Evolutionary conservation across 1,139 yeast species (phyloP).

Genomic region (Blastobotrys elegans): DNA sequence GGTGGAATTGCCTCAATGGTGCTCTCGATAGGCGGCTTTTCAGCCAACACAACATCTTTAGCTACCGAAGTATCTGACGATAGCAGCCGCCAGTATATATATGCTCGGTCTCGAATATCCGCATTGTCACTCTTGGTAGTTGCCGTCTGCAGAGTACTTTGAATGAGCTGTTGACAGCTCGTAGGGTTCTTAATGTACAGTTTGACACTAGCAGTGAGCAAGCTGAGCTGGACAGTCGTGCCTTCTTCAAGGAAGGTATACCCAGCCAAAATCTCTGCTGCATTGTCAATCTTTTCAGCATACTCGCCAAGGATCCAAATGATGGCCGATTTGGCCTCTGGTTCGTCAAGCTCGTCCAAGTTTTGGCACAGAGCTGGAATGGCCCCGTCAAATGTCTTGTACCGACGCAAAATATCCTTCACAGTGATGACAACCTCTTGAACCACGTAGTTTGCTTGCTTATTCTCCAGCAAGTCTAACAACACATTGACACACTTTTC

Average conservation of each 20-base stretch:
- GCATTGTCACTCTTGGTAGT: constrained; percentile 82
- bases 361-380: constrained; percentile 65
- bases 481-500: constrained; percentile 73
- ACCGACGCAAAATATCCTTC: constrained; percentile 72
- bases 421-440: constrained; percentile 77
- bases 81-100: constrained; percentile 87
- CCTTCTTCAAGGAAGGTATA: constrained; percentile 70
- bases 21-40: constrained; percentile 65
- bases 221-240: constrained; percentile 66
- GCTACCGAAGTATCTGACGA: constrained; percentile 52
- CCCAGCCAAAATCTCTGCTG: constrained; percentile 41
- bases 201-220: constrained; percentile 76
- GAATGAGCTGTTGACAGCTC: constrained; percentile 50
- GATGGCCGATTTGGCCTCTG: constrained; percentile 68
- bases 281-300: constrained; percentile 63
- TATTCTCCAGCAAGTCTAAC: constrained; percentile 68
- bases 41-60: constrained; percentile 52
- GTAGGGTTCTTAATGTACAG: constrained; percentile 51
- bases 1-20: constrained; percentile 72
- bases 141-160: constrained; percentile 67
- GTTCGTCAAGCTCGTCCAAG: constrained; percentile 53
- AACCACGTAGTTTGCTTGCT: constrained; percentile 69
- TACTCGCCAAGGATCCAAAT: constrained; percentile 90
- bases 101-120: constrained; percentile 92
- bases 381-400: constrained; percentile 61